Base-by-base conservation (phyloP, 371 early-diverging fungal genomes). In the Chytridium lagenaria region DNA sequence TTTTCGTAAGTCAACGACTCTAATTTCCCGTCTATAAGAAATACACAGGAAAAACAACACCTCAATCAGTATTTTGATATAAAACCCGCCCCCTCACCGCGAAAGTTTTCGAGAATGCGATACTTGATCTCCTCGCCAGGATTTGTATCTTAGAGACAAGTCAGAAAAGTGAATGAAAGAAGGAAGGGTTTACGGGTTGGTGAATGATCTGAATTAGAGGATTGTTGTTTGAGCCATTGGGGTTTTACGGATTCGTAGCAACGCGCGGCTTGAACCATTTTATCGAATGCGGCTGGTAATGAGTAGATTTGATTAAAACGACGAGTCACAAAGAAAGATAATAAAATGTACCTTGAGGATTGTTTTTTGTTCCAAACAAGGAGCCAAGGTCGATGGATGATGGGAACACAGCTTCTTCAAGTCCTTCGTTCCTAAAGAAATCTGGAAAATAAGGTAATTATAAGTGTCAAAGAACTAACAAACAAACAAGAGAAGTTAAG, bases 91-190 rank as follows among this genome's bases (percentile, higher is more conserved):
- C n/a, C n/a, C n/a, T n/a, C n/a, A 79, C 76, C 80, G 12, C 72
- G 70, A 68, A 83, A 83, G 33, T 79, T 78, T 63, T 83, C 77
- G 0, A 81, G 75, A 40, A 81, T 76, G 31, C 81, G 74, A 52
- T 79, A 81, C 51, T 70, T 77, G 70, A 81, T 76, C 67, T 77
- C 80, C 55, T 78, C 78, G 50, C 68, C 68, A 37, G 75, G 69
- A 31, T 66, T 59, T 7, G 49, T 49, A 30, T 68, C 72, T 77
- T n/a, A 39, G 23, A 64, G n/a, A 44, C 44, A 44, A 44, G 44
- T 19, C 44, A 12, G 19, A 7, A 44, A 44, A 44, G 19, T 19
- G 19, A 44, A 44, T 12, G 34, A 3, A 16, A 31, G 10, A 61
- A 2, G 19, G 12, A 34, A 34, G 7, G 10, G 26, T 23, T 33